These are phyloP conservation scores for Leishmania martiniquensis DNA, from an alignment of 208 protist species.

Conservation along the genomic window DNA sequence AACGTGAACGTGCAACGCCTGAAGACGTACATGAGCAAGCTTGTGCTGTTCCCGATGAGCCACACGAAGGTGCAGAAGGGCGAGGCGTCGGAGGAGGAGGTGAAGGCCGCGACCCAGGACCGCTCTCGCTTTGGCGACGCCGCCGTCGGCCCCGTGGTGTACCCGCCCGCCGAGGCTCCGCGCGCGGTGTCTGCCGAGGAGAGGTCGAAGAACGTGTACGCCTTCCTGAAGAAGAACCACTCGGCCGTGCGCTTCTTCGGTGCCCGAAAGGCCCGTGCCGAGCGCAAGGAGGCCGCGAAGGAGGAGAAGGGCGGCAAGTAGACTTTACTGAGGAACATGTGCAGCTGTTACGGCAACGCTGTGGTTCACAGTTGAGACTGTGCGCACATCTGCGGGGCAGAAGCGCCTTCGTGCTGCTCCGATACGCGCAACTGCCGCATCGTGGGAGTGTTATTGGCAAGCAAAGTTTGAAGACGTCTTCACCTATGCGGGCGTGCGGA, in stretches of 20 bases:
- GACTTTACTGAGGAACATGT: neutral
- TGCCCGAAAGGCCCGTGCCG: constrained; percentile 77
- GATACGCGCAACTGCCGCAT: neutral
- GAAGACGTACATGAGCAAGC: constrained; percentile 96
- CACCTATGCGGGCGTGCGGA: neutral
- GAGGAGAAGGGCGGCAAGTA: constrained; percentile 77
- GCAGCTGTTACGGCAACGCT: neutral
- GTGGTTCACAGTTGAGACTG: neutral
- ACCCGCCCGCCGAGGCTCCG: constrained; percentile 51
- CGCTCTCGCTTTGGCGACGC: constrained; percentile 70
- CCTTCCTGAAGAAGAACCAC: constrained; percentile 93
- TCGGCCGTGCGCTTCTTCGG: constrained; percentile 93
- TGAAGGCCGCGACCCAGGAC: constrained; percentile 80
- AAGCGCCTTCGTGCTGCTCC: neutral
- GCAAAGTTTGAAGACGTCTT: neutral
- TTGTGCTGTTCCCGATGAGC: constrained; percentile 94
- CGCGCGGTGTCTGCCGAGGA: constrained; percentile 90
- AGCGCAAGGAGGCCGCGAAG: constrained; percentile 83
- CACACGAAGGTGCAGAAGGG: constrained; percentile 87
- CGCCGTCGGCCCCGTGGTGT: constrained; percentile 71
- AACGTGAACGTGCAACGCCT: constrained; percentile 96
- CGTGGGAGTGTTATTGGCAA: neutral
- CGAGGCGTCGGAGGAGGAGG: constrained; percentile 71
- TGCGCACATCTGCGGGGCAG: neutral
- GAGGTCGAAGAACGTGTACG: constrained; percentile 90